Evolutionary conservation across 1,139 yeast genomes (phyloP).

Genomic region (Sugiyamaella paludigena): DNA sequence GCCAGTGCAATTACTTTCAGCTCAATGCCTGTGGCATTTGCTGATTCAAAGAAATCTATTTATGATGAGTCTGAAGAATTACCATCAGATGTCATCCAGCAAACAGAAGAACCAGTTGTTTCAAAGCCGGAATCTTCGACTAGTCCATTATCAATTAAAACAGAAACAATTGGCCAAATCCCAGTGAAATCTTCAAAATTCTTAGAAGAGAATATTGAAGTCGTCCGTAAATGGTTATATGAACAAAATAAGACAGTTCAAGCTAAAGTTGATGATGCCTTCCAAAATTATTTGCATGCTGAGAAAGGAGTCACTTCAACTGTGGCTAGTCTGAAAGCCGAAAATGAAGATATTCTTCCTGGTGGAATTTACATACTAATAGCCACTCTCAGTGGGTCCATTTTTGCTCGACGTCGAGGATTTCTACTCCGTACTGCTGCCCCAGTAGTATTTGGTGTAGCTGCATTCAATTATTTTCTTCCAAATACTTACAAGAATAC

Average conservation of each 20-base stretch:
- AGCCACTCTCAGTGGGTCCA: conserved; percentile 78
- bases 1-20: conserved; percentile 18
- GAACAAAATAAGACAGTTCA: conserved; percentile 37
- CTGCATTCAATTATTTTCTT: conserved; percentile 69
- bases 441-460: conserved; percentile 66
- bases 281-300: conserved; percentile 51
- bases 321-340: conserved; percentile 65
- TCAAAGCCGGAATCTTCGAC: conserved; percentile 28
- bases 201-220: conserved; percentile 50
- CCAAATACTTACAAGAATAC: conserved; percentile 77
- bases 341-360: conserved; percentile 72
- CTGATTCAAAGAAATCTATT: conserved; percentile 20
- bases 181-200: conserved; percentile 53
- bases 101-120: background rate
- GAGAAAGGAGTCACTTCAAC: conserved; percentile 70
- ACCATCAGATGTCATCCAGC: background rate
- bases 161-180: conserved; percentile 54
- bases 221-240: conserved; percentile 45
- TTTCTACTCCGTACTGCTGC: conserved; percentile 54
- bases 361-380: conserved; percentile 68
- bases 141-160: conserved; percentile 33
- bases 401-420: conserved; percentile 71
- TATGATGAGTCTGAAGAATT: conserved; percentile 46
- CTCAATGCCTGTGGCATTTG: conserved; percentile 28
- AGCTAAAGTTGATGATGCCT: conserved; percentile 43